phyloP scores from a whole-genome alignment of 768 basidiomycete genomes.

The Russula ochroleuca region DNA sequence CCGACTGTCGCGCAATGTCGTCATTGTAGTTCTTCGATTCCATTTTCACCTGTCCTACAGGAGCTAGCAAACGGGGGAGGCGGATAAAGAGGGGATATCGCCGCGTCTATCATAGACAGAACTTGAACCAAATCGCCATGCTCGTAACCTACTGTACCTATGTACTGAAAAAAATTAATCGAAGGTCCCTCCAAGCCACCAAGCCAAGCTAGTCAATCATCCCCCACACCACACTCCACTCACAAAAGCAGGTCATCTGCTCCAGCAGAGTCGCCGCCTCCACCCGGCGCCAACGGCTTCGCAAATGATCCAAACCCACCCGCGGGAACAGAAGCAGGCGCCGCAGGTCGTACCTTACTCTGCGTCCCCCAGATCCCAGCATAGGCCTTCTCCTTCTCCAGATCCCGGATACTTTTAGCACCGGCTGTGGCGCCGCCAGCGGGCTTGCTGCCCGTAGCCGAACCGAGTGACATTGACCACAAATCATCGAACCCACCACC shows the following conservation, averaged over 20 bases:
- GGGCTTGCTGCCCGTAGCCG: constrained; percentile 35
- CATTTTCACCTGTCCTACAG: neutral
- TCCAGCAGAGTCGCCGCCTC: constrained; percentile 29
- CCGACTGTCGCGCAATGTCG: neutral
- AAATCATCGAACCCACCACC: constrained; percentile 78
- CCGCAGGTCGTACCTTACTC: constrained; percentile 26
- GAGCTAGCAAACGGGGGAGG: neutral
- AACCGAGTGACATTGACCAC: constrained; percentile 77
- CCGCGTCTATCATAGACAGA: neutral
- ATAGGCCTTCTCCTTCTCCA: constrained; percentile 83
- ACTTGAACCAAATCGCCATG: neutral
- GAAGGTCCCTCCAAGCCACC: neutral
- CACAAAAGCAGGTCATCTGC: constrained; percentile 43
- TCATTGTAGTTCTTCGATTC: neutral
- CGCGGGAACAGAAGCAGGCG: constrained; percentile 12
- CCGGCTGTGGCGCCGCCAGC: constrained; percentile 26
- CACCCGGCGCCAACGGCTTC: constrained; percentile 27
- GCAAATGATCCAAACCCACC: constrained; percentile 33
- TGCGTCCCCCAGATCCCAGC: constrained; percentile 71
- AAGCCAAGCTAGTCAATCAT: neutral
- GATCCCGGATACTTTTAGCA: constrained; percentile 77
- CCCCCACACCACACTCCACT: neutral
- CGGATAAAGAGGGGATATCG: neutral
- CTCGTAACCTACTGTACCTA: neutral
- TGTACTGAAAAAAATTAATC: neutral